phyloP scores from a whole-genome alignment of 2,329 filamentous ascomycete species.

The Bisporella sp. region DNA sequence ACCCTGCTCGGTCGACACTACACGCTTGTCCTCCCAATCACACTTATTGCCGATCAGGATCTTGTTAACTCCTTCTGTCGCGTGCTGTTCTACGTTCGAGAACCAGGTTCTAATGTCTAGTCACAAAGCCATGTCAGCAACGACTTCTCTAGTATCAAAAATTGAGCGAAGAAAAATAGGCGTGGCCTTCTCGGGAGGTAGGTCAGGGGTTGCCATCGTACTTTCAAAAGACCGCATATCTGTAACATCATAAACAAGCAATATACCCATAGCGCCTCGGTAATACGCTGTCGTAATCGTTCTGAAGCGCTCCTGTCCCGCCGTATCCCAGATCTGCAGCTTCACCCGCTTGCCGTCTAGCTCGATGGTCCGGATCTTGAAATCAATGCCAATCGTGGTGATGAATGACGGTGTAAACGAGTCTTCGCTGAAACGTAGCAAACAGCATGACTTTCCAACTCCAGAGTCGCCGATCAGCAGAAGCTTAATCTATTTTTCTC shows the following conservation, averaged over 20 bases:
- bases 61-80: slow-evolving; percentile 98
- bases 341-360: slow-evolving; percentile 98
- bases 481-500: slow-evolving; percentile 64
- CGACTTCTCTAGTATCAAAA: too few relatives aligned
- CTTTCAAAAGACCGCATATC: slow-evolving; percentile 99
- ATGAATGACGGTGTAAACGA: slow-evolving; percentile 99
- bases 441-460: slow-evolving; percentile 98
- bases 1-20: slow-evolving; percentile 85
- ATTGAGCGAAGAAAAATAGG: not conserved
- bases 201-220: slow-evolving; percentile 11
- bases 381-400: slow-evolving; percentile 99
- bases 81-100: slow-evolving; percentile 98
- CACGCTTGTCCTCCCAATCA: slow-evolving; percentile 99
- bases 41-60: slow-evolving; percentile 99
- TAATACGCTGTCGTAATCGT: slow-evolving; percentile 99
- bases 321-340: slow-evolving; percentile 99
- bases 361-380: slow-evolving; percentile 99
- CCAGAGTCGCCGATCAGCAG: slow-evolving; percentile 99
- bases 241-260: slow-evolving; percentile 97
- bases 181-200: not conserved
- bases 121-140: not conserved
- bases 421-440: slow-evolving; percentile 96
- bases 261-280: slow-evolving; percentile 94
- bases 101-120: slow-evolving; percentile 99
- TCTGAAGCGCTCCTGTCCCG: slow-evolving; percentile 94